These are phyloP conservation scores for Chenopodium suecicum DNA, from an alignment of 148 eudicot species.

Conservation along the genomic window DNA sequence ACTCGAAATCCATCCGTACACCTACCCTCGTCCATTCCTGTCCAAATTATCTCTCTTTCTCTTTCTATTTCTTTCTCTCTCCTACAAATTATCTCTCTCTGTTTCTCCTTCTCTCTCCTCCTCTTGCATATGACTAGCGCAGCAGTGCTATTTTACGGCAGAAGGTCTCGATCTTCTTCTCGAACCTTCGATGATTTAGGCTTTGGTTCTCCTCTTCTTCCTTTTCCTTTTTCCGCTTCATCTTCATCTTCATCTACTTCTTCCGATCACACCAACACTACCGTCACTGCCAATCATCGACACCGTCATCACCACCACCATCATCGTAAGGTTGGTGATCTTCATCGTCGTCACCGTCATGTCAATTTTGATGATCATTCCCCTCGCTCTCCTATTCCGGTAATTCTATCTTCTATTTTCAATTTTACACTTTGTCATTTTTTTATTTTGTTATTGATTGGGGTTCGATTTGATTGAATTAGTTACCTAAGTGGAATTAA, in stretches of 20 bases:
- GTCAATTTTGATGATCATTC: constrained; percentile 3
- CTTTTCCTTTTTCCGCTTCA: constrained; percentile 23
- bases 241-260: constrained; percentile 12
- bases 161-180: constrained; percentile 51
- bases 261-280: background rate
- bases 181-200: constrained; percentile 39
- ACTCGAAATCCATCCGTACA: background rate
- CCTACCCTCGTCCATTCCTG: too few species aligned
- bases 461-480: background rate
- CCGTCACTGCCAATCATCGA: constrained; percentile 6
- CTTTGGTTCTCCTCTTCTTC: constrained; percentile 19
- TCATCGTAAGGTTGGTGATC: too few species aligned
- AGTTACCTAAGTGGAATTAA: too few species aligned
- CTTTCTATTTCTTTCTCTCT: background rate
- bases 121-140: constrained; percentile 53
- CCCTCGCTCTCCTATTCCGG: constrained; percentile 17
- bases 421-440: background rate
- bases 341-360: constrained; percentile 23
- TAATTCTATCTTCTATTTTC: constrained; percentile 2
- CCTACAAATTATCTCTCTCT: background rate
- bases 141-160: constrained; percentile 52
- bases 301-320: constrained; percentile 11
- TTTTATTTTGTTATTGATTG: too few species aligned
- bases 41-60: background rate
- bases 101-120: background rate